A percentile compares a stretch with the other conserved stretches of the same genome.
Evolutionary conservation across 331 rosid species (phyloP).

Genomic region (Dryas integrifolia): DNA sequence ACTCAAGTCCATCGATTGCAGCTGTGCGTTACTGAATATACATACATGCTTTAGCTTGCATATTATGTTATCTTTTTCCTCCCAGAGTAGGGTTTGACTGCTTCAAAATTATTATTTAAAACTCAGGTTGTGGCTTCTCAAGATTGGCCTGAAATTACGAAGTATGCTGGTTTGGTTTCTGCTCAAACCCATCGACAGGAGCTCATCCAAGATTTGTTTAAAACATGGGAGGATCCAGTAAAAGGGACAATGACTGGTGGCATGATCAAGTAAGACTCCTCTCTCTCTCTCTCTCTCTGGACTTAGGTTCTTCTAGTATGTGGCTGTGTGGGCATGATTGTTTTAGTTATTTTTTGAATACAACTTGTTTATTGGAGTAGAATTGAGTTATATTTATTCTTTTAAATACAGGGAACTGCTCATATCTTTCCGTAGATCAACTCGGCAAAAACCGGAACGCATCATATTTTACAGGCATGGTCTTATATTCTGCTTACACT

Average conservation of each 20-base stretch:
- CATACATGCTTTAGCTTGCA: neutral
- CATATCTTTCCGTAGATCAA: constrained; percentile 93
- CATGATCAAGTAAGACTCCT: constrained; percentile 76
- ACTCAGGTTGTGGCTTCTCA: constrained; percentile 95
- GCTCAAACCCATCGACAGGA: constrained; percentile 98
- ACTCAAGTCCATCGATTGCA: constrained; percentile 90
- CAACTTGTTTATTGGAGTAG: neutral
- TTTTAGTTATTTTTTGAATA: neutral
- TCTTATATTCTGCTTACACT: neutral
- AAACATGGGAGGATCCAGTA: constrained; percentile 91
- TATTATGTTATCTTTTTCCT: neutral
- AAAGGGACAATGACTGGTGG: constrained; percentile 82
- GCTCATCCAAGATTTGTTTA: constrained; percentile 86
- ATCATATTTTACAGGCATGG: constrained; percentile 83
- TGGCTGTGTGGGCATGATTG: neutral
- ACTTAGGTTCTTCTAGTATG: neutral
- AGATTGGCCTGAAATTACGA: constrained; percentile 98
- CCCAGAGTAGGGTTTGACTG: neutral
- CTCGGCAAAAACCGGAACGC: constrained; percentile 93
- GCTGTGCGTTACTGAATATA: constrained; percentile 55
- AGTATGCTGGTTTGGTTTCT: constrained; percentile 92
- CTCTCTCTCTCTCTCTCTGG: neutral
- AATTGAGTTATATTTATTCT: constrained; percentile 10
- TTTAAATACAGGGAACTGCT: constrained; percentile 72
- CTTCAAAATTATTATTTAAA: neutral